Evolutionary conservation across 108 stramenopile species (phyloP).

Genomic region (Discostella stelligeroides): DNA sequence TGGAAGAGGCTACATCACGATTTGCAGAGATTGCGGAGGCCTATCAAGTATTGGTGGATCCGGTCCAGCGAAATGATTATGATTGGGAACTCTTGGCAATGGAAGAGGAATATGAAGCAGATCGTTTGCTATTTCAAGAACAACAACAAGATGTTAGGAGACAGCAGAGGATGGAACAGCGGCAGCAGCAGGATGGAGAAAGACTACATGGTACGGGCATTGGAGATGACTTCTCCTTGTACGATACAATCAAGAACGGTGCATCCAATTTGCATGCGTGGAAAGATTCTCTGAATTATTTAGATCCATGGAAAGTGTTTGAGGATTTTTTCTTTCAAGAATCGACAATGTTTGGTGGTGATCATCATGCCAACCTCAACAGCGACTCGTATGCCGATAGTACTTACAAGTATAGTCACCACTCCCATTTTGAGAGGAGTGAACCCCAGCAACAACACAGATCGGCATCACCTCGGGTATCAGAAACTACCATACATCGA

Average conservation of each 20-base stretch:
- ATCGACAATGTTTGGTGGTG: slow-evolving; percentile 14
- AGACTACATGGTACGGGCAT: slow-evolving; percentile 1
- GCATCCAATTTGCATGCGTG: slow-evolving; percentile 45
- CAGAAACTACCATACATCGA: slow-evolving; percentile 40
- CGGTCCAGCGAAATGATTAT: slow-evolving; percentile 56
- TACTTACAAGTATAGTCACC: too few species aligned
- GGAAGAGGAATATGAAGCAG: slow-evolving; percentile 47
- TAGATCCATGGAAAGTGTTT: slow-evolving; percentile 69
- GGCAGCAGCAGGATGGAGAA: slow-evolving; percentile 20
- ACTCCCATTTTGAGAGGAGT: slow-evolving; percentile 9
- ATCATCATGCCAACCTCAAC: slow-evolving; percentile 8
- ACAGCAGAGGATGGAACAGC: slow-evolving; percentile 10
- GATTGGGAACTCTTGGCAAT: slow-evolving; percentile 62
- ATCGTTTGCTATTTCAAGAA: slow-evolving; percentile 24
- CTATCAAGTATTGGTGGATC: slow-evolving; percentile 66
- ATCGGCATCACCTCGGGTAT: slow-evolving; percentile 33
- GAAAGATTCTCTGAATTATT: slow-evolving; percentile 52
- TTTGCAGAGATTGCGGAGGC: slow-evolving; percentile 80
- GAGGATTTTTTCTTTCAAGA: slow-evolving; percentile 75
- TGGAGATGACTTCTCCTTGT: slow-evolving; percentile 26
- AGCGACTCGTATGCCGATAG: slow-evolving; percentile 3
- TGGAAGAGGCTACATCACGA: slow-evolving; percentile 60
- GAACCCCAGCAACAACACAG: slow-evolving; percentile 22
- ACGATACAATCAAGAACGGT: slow-evolving; percentile 41
- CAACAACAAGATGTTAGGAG: slow-evolving; percentile 13